Base-by-base conservation (phyloP, 352 stramenopile species). In the Pythium monospermum region DNA sequence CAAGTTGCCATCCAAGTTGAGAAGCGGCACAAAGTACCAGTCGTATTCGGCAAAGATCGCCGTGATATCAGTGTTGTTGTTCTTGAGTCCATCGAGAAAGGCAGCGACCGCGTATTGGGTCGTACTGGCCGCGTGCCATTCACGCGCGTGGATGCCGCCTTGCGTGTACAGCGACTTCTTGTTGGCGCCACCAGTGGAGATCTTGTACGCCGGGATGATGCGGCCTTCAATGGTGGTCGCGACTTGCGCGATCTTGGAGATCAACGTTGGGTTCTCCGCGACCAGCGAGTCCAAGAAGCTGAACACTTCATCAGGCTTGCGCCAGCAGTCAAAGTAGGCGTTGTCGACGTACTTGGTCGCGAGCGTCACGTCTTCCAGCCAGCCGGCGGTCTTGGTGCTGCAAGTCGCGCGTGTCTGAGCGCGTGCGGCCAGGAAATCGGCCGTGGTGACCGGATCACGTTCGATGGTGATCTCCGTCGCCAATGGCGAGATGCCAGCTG, bases 311-410 rank as follows among this genome's bases (percentile, higher is more conserved):
- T 53, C 56, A 0, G 40, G 32, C 46, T 54, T 53, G 23, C 63
- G 63, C 46, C 61, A 71, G 52, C 63, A 71, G 55, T 71, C 57
- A 40, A 71, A 71, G 54, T 68, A 71, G 0, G 53, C 58, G 40
- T 61, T 71, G 25, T 62, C 47, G 7, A 40, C 39, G 52, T 71
- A 71, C 51, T 57, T 64, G 26, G 27, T 7, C n/a, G n/a, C n/a
- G n/a, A 25, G 30, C 27, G 49, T 15, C 12, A 47, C 5, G 25
- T 53, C 51, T 5, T 57, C 19, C 18, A 66, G 25, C 30, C 48
- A 39, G 19, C 48, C 36, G 10, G 32, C 13, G 6, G 46, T 57
- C 11, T 21, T 35, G n/a, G 25, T 26, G 21, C 45, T 42, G 28
- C 51, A 61, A 11, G 51, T 31, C 18, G 51, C 52, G 19, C 28